Evolutionary conservation across 1,139 yeast species (phyloP).

Genomic region (Debaryomycetaceae sp.): DNA sequence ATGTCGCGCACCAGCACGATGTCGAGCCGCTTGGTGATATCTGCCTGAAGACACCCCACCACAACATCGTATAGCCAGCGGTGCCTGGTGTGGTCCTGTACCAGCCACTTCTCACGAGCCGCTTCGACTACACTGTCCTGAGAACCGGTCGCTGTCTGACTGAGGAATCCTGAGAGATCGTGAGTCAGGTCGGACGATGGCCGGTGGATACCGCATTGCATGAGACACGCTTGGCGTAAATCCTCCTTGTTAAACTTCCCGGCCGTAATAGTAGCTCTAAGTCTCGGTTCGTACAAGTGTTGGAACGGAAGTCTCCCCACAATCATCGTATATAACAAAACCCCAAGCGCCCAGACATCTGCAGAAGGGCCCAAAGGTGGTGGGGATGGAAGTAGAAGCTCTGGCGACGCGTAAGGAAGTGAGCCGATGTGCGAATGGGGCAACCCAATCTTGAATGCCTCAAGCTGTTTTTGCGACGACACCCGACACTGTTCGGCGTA

Average conservation of each 20-base stretch:
- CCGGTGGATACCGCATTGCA: slow-evolving; percentile 21
- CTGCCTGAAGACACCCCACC: slow-evolving; percentile 51
- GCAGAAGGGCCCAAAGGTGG: slow-evolving; percentile 71
- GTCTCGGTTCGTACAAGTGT: slow-evolving; percentile 75
- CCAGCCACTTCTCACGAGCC: slow-evolving; percentile 21
- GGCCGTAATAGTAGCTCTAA: slow-evolving; percentile 67
- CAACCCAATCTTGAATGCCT: slow-evolving; percentile 25
- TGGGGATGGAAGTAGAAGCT: slow-evolving; percentile 62
- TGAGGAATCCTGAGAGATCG: neutral
- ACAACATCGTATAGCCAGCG: slow-evolving; percentile 42
- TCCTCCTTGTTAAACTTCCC: slow-evolving; percentile 56
- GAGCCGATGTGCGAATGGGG: slow-evolving; percentile 81
- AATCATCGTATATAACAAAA: slow-evolving; percentile 67
- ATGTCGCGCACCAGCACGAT: slow-evolving; percentile 30
- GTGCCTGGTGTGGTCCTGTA: slow-evolving; percentile 18
- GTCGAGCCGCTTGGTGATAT: slow-evolving; percentile 50
- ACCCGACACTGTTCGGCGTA: slow-evolving; percentile 1
- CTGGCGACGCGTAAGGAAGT: slow-evolving; percentile 90
- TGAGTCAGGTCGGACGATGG: neutral
- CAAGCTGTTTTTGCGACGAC: slow-evolving; percentile 16
- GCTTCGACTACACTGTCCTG: slow-evolving; percentile 4
- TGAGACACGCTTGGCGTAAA: slow-evolving; percentile 31
- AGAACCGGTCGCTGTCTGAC: slow-evolving; percentile 1
- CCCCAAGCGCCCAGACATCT: slow-evolving; percentile 92
- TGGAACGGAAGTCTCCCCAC: slow-evolving; percentile 78